Percentiles rank a stretch among this genome's conserved stretches.
phyloP scores from a whole-genome alignment of 2,329 filamentous ascomycete genomes.

The Ophiocordyceps camponoti-saundersi region DNA sequence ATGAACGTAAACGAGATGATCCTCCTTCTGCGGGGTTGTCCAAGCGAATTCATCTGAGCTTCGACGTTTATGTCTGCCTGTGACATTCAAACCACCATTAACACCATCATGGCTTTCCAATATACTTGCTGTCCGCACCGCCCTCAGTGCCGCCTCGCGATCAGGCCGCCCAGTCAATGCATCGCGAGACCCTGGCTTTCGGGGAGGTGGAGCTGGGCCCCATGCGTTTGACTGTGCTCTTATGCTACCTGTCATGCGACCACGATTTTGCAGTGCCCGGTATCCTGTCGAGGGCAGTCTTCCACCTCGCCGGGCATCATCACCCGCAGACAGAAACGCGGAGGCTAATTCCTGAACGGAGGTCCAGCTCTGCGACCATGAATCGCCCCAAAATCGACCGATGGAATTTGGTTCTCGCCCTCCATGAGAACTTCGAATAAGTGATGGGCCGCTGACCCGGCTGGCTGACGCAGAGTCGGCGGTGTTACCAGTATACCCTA shows the following conservation, averaged over 20 bases:
- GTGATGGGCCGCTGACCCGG: constrained; percentile 14
- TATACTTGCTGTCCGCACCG: constrained; percentile 39
- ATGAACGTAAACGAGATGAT: constrained; percentile 82
- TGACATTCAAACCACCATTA: constrained; percentile 38
- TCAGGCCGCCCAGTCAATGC: constrained; percentile 36
- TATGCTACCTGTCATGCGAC: constrained; percentile 4
- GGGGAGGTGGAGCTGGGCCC: constrained; percentile 31
- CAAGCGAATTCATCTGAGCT: constrained; percentile 45
- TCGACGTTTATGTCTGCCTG: constrained; percentile 44
- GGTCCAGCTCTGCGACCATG: constrained; percentile 36
- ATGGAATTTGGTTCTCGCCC: constrained; percentile 8
- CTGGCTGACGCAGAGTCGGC: constrained; percentile 11
- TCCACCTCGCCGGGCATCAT: constrained; percentile 5
- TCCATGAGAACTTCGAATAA: background rate
- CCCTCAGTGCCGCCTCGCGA: constrained; percentile 35
- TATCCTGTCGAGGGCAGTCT: constrained; percentile 1
- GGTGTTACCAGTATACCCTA: background rate
- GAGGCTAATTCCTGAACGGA: constrained; percentile 37
- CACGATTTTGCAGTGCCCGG: constrained; percentile 7
- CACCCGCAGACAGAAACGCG: constrained; percentile 18
- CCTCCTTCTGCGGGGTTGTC: constrained; percentile 42
- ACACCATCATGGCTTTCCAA: constrained; percentile 44
- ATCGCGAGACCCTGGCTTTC: constrained; percentile 22
- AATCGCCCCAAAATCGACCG: constrained; percentile 27
- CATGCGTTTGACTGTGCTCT: constrained; percentile 16